Conservation (phyloP, 495 filamentous ascomycete species). For the Xylaria telfairii region DNA sequence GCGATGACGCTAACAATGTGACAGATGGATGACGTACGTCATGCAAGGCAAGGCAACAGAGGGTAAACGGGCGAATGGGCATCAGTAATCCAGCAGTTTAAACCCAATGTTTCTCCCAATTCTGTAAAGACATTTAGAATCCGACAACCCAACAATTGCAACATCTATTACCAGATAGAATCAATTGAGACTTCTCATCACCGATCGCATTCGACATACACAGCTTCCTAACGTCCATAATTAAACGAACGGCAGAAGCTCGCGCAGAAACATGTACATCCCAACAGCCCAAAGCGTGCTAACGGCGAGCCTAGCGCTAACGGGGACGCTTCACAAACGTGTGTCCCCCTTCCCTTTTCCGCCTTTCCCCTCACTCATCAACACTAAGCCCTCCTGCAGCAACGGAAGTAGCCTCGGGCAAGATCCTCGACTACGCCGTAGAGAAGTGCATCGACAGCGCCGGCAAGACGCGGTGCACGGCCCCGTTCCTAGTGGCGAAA, state of each 20-base stretch:
- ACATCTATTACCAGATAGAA: not conserved
- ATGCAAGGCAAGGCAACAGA: not conserved
- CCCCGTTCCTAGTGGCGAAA: conserved; percentile 42
- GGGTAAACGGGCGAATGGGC: too few relatives aligned
- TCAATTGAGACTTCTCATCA: not conserved
- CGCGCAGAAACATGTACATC: conserved; percentile 37
- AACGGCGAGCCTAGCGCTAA: conserved; percentile 41
- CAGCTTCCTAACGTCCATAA: not conserved
- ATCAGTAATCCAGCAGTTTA: not conserved
- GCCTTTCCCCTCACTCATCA: not conserved
- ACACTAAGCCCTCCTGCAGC: conserved; percentile 23
- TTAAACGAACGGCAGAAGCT: not conserved
- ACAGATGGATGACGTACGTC: conserved; percentile 7
- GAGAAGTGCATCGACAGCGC: conserved; percentile 42
- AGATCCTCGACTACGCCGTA: conserved; percentile 44
- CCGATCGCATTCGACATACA: too few relatives aligned
- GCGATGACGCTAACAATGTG: not conserved
- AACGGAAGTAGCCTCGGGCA: conserved; percentile 34
- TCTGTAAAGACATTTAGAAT: not conserved
- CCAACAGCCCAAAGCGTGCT: conserved; percentile 39
- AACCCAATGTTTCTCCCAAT: not conserved
- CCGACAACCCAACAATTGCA: not conserved
- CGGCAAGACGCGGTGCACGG: conserved; percentile 43
- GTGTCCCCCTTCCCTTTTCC: conserved; percentile 13
- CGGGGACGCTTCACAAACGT: conserved; percentile 34